A percentile compares a stretch with the other conserved stretches of the same genome.
Conservation (phyloP, 2,329 filamentous ascomycete species). For the Trichoderma arundinaceum region DNA sequence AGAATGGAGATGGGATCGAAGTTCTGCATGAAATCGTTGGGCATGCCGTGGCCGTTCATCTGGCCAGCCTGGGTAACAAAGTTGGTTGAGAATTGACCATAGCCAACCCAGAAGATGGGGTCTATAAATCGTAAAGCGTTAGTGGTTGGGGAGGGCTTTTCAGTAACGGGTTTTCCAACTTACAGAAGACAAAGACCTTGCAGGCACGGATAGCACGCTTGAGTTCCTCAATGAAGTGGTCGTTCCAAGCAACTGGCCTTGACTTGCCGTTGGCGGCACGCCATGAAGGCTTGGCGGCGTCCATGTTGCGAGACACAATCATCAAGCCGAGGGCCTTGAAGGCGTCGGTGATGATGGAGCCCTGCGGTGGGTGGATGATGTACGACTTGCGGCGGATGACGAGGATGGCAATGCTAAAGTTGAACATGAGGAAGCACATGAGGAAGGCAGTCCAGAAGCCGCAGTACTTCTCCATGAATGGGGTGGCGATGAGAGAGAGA, state of each 20-base stretch:
- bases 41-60: conserved; percentile 67
- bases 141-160: neutral
- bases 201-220: conserved; percentile 71
- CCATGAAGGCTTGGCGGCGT: conserved; percentile 71
- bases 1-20: conserved; percentile 70
- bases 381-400: conserved; percentile 54
- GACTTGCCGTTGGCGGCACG: conserved; percentile 57
- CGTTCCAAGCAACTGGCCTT: conserved; percentile 63
- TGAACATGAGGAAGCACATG: conserved; percentile 66
- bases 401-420: conserved; percentile 61
- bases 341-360: conserved; percentile 68
- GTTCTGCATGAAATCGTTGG: conserved; percentile 73
- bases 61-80: conserved; percentile 65
- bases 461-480: conserved; percentile 69
- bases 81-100: conserved; percentile 71
- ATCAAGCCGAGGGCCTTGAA: conserved; percentile 57
- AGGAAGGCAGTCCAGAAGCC: conserved; percentile 71
- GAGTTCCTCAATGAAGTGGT: conserved; percentile 74
- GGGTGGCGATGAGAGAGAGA: conserved; percentile 69
- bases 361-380: conserved; percentile 61
- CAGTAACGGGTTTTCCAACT: conserved; percentile 29
- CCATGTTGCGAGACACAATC: conserved; percentile 50
- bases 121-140: conserved; percentile 39
- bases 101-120: conserved; percentile 71
- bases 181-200: conserved; percentile 69